A percentile compares a stretch with the other conserved stretches of the same genome.
phyloP scores from a whole-genome alignment of 176 grass and related monocot genomes.

The Musa troglodytarum region DNA sequence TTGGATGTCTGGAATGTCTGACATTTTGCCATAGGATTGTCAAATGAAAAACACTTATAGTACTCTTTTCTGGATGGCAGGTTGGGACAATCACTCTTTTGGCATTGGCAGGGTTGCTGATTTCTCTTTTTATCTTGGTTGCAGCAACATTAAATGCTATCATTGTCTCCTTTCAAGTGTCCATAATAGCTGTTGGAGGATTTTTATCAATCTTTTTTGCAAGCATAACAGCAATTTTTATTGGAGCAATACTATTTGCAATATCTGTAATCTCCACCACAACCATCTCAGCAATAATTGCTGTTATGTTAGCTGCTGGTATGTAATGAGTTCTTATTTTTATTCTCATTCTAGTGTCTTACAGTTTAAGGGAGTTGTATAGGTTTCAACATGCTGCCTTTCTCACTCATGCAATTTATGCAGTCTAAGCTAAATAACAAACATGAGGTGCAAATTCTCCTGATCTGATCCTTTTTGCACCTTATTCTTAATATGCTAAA shows the following conservation, averaged over 20 bases:
- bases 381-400: no score
- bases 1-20: background rate
- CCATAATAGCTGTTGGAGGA: conserved; percentile 41
- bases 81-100: conserved; percentile 49
- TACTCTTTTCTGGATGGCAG: conserved; percentile 26
- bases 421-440: no score
- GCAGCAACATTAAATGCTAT: conserved; percentile 38
- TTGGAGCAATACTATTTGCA: conserved; percentile 37
- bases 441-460: no score
- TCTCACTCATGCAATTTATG: no score
- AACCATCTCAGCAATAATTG: conserved; percentile 35
- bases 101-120: conserved; percentile 38
- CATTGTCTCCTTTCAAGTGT: conserved; percentile 45
- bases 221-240: conserved; percentile 38
- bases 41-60: background rate
- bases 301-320: conserved; percentile 52
- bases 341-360: background rate
- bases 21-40: background rate
- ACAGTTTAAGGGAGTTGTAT: no score
- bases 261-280: conserved; percentile 35
- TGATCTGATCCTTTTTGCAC: no score
- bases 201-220: conserved; percentile 49
- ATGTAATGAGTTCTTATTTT: conserved; percentile 1
- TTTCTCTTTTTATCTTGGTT: conserved; percentile 36
- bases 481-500: no score